Percentiles rank a stretch among this genome's conserved stretches.
Conservation (phyloP, 169 alveolate species). For the Cryptosporidium tyzzeri region DNA sequence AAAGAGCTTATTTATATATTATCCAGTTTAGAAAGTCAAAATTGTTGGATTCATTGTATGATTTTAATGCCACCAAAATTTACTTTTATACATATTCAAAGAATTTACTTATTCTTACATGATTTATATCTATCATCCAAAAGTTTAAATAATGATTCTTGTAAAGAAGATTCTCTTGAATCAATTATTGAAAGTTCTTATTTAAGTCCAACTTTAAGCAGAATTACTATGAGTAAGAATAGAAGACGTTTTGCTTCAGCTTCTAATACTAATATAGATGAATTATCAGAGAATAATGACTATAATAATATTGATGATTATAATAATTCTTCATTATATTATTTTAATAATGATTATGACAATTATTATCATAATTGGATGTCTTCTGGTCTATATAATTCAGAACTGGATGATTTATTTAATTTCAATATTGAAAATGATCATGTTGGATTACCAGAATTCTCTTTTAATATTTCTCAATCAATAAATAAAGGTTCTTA, state of each 20-base stretch:
- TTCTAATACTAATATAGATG: neutral
- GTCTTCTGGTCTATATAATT: conserved; percentile 40
- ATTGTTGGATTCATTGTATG: conserved; percentile 50
- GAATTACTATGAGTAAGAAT: neutral
- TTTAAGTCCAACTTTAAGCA: neutral
- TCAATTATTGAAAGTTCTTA: neutral
- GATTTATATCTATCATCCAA: conserved; percentile 1
- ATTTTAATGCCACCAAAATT: conserved; percentile 66
- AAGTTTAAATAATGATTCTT: neutral
- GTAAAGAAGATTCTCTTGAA: neutral
- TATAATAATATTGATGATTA: too few species aligned
- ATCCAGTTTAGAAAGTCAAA: neutral
- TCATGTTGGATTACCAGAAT: conserved; percentile 37
- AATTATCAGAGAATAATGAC: neutral
- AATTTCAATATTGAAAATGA: conserved; percentile 40
- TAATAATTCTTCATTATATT: neutral
- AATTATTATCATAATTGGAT: conserved; percentile 44
- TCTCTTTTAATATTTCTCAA: conserved; percentile 3
- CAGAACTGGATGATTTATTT: conserved; percentile 2
- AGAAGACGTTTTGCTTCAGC: neutral
- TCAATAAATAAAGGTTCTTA: neutral
- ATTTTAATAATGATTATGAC: neutral
- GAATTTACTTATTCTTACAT: conserved; percentile 5
- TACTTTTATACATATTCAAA: conserved; percentile 18
- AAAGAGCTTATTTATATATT: conserved; percentile 5